Evolutionary conservation across 805 yeast genomes (phyloP), one percentile per base, ranked within the genome.

Genomic region (Starmerella geochares): DNA sequence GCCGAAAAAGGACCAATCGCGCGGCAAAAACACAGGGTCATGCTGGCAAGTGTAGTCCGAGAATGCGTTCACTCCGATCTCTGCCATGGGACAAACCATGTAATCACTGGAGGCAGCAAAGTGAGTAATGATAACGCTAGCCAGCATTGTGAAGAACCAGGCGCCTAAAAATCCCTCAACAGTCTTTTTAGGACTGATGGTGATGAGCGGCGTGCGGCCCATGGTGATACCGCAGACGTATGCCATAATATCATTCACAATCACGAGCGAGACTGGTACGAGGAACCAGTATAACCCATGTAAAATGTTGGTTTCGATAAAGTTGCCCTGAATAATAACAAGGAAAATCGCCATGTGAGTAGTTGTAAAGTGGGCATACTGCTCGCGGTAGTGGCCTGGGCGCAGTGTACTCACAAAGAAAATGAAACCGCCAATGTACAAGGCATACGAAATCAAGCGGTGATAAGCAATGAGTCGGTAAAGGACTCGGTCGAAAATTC

Each of bases 161-260:
- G 97, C 98, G 47, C 98, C 98, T 45, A 90, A 69, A 62, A 92
- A 92, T 2, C 98, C 98, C 70, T 92, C 98, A 32, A 90, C 87
- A 3, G 98, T 92, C 69, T 92, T 92, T 68, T 92, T 92, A 50
- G 98, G 98, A 11, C 96, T 86, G 55, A 92, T 86, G 46, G 83
- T 86, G 59, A 92, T 86, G 61, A 92, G 77, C 62, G 86, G 95
- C 33, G 96, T 90, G 55, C 75, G 78, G 49, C 98, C 98, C 69
- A 92, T 86, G 1, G 97, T 85, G 57, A 92, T 92, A 41, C 98
- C 98, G 69, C 97, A 92, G 44, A 92, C 72, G 65, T 92, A 92
- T 23, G 98, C 98, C 73, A 86, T 88, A 48, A 90, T 87, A 65
- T 92, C 98, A 65, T 92, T 92, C 49, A 86, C 83, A 58, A 92